These are phyloP conservation scores for Zoysia japonica DNA, from an alignment of 176 grass and related monocot species.

Conservation along the genomic window DNA sequence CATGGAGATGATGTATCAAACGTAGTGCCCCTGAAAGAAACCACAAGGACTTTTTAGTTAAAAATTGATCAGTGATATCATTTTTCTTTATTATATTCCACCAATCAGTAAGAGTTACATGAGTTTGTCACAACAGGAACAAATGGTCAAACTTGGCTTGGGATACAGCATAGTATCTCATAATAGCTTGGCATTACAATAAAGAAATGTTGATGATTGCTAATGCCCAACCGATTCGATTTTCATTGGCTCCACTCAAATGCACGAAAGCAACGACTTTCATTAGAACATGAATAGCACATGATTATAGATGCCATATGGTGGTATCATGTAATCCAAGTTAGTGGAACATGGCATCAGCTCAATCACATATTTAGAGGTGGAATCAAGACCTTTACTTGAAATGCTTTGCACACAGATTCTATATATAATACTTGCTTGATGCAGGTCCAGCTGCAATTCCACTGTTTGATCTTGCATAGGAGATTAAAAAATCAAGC, in stretches of 20 bases:
- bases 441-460: background rate
- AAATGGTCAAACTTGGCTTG: background rate
- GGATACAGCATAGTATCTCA: background rate
- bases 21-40: constrained; percentile 60
- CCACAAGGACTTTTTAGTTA: background rate
- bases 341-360: background rate
- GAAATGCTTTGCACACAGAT: background rate
- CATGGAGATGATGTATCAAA: constrained; percentile 76
- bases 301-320: background rate
- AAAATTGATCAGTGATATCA: background rate
- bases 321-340: background rate
- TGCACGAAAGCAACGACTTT: background rate
- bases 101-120: background rate
- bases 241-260: background rate
- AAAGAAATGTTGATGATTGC: background rate
- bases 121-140: background rate
- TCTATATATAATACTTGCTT: background rate
- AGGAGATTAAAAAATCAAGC: background rate
- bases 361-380: background rate
- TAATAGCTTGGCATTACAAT: background rate
- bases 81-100: constrained; percentile 3
- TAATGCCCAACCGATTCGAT: background rate
- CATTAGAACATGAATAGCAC: background rate
- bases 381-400: background rate
- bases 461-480: background rate